Evolutionary conservation across 805 yeast genomes (phyloP).

Genomic region (Priceomyces castillae): DNA sequence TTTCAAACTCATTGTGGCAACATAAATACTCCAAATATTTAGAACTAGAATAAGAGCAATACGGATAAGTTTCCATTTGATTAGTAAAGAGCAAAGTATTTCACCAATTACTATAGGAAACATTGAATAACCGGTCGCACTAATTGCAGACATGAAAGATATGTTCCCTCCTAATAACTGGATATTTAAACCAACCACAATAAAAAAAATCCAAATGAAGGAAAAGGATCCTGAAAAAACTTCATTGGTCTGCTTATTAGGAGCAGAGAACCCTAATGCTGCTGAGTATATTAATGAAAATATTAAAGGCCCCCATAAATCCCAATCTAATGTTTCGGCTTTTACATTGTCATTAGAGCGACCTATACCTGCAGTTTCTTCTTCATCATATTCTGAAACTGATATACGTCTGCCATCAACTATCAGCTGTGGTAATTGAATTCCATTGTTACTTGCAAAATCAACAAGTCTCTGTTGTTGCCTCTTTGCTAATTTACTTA

Average conservation of each 20-base stretch:
- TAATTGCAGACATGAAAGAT: conserved; percentile 64
- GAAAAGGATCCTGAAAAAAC: conserved; percentile 66
- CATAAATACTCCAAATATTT: conserved; percentile 61
- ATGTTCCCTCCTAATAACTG: conserved; percentile 62
- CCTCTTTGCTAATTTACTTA: conserved; percentile 31
- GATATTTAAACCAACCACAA: conserved; percentile 60
- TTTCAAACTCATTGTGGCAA: conserved; percentile 59
- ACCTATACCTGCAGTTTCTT: conserved; percentile 27
- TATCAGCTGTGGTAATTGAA: conserved; percentile 34
- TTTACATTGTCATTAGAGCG: conserved; percentile 12
- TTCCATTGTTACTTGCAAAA: conserved; percentile 36
- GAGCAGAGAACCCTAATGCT: conserved; percentile 47
- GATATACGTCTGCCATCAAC: conserved; percentile 24
- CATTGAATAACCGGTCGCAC: conserved; percentile 67
- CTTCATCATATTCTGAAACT: conserved; percentile 30
- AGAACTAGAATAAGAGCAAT: conserved; percentile 45
- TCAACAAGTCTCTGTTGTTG: conserved; percentile 34
- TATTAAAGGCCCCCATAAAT: conserved; percentile 69
- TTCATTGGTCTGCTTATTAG: conserved; percentile 42
- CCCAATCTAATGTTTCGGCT: conserved; percentile 47
- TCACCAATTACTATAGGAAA: conserved; percentile 63
- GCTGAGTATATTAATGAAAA: conserved; percentile 58
- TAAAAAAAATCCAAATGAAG: conserved; percentile 60
- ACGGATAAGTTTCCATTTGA: conserved; percentile 49
- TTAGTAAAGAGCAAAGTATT: conserved; percentile 42